A percentile compares a stretch with the other conserved stretches of the same genome.
Evolutionary conservation across 176 grass and related monocot species (phyloP).

Genomic region (Otatea glauca): DNA sequence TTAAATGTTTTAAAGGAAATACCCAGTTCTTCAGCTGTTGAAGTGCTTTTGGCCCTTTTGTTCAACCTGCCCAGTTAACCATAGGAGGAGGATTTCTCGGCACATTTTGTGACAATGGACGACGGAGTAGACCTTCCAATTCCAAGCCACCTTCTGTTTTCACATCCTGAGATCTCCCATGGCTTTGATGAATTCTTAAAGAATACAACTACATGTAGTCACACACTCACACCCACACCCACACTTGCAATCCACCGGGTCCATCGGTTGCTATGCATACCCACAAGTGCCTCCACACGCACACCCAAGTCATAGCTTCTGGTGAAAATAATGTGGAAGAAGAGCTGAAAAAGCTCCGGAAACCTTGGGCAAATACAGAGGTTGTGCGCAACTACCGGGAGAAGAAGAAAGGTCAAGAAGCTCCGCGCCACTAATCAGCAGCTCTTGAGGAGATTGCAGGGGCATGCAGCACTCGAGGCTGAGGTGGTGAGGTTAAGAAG

Average conservation of each 20-base stretch:
- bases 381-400: conserved; percentile 93
- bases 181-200: conserved; percentile 71
- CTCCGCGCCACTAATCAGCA: conserved; percentile 69
- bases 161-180: conserved; percentile 52
- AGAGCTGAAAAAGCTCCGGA: conserved; percentile 48
- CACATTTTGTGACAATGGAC: conserved; percentile 62
- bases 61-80: conserved; percentile 41
- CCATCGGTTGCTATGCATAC: conserved; percentile 53
- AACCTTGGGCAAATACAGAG: conserved; percentile 68
- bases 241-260: conserved; percentile 65
- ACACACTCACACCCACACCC: conserved; percentile 76
- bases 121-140: conserved; percentile 64
- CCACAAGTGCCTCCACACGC: conserved; percentile 81
- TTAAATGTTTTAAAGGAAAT: too few species aligned
- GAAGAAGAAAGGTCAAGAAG: conserved; percentile 92
- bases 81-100: conserved; percentile 36
- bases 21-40: conserved; percentile 38
- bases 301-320: conserved; percentile 58
- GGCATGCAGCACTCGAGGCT: conserved; percentile 64
- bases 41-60: conserved; percentile 40
- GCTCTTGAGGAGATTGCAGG: conserved; percentile 72
- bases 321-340: conserved; percentile 42
- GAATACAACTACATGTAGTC: conserved; percentile 58
- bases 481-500: conserved; percentile 69
- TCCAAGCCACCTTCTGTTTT: conserved; percentile 67